Conservation (phyloP, 1,284 basidiomycete genomes). For the Ganoderma boninense region DNA sequence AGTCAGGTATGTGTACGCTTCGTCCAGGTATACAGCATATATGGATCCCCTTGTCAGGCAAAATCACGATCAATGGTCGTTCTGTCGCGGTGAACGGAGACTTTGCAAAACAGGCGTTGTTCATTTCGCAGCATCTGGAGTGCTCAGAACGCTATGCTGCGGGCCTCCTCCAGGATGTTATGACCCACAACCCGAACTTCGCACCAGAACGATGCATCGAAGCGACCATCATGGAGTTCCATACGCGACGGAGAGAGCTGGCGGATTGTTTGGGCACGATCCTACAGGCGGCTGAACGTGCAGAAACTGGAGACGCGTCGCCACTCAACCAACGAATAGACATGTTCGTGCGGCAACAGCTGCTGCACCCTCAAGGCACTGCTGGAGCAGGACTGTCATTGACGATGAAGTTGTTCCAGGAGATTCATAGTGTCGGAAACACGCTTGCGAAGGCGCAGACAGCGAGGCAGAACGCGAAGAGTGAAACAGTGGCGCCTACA, state of each 20-base stretch:
- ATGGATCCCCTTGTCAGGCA: constrained; percentile 56
- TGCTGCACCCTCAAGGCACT: constrained; percentile 49
- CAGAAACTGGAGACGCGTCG: constrained; percentile 50
- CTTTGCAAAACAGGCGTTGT: constrained; percentile 77
- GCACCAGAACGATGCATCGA: constrained; percentile 65
- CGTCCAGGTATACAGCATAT: constrained; percentile 1
- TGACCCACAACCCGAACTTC: constrained; percentile 70
- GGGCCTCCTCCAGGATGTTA: constrained; percentile 70
- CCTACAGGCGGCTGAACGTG: constrained; percentile 53
- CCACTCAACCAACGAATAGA: constrained; percentile 57
- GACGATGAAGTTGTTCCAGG: constrained; percentile 64
- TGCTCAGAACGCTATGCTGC: constrained; percentile 82
- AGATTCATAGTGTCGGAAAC: constrained; percentile 66
- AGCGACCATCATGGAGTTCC: constrained; percentile 69
- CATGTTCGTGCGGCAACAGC: constrained; percentile 60
- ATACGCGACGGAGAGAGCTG: constrained; percentile 70
- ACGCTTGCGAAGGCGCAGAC: constrained; percentile 61
- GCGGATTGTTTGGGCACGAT: constrained; percentile 70
- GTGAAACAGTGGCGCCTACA: constrained; percentile 63
- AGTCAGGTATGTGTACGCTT: constrained; percentile 59
- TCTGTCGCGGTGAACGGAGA: constrained; percentile 73
- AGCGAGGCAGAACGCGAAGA: constrained; percentile 68
- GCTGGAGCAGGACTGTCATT: constrained; percentile 47
- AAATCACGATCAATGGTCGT: constrained; percentile 64
- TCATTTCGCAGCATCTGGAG: constrained; percentile 79